Evolutionary conservation across 2,329 filamentous ascomycete species (phyloP).

Genomic region (Sporothrix brasiliensis): DNA sequence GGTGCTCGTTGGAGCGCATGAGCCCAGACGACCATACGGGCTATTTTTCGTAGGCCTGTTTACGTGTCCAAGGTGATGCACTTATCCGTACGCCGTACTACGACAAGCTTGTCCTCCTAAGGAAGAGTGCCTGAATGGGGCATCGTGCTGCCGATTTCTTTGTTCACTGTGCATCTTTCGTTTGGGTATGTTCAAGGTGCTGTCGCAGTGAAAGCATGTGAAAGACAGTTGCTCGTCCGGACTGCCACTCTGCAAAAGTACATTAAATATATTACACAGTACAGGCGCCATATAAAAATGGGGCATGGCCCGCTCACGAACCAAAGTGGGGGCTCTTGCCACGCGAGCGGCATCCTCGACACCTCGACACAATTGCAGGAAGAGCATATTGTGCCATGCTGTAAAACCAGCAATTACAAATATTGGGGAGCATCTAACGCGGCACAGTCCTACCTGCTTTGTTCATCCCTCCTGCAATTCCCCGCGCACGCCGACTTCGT

Average conservation of each 20-base stretch:
- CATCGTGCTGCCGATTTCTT: background rate
- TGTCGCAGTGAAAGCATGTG: constrained; percentile 10
- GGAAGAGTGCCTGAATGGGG: no score
- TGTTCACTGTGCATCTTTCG: background rate
- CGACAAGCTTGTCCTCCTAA: no score
- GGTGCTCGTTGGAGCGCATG: background rate
- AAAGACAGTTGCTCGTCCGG: background rate
- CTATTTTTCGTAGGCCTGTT: no score
- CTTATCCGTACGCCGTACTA: no score
- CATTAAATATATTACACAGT: background rate
- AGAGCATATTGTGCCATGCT: background rate
- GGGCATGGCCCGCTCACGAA: background rate
- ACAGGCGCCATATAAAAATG: constrained; percentile 19
- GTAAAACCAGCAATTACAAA: no score
- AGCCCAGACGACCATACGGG: no score
- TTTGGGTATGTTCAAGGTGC: background rate
- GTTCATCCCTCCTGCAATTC: background rate
- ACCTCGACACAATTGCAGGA: background rate
- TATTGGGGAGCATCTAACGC: no score
- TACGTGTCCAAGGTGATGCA: no score
- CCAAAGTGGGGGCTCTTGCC: constrained; percentile 15
- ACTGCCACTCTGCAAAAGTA: background rate
- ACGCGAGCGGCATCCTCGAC: constrained; percentile 3
- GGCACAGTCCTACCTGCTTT: no score
- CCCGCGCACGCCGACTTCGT: background rate